A percentile compares a stretch with the other conserved stretches of the same genome.
These are phyloP conservation scores for Peribolospora kevripleyi DNA, from an alignment of 768 basidiomycete genomes.

Conservation along the genomic window DNA sequence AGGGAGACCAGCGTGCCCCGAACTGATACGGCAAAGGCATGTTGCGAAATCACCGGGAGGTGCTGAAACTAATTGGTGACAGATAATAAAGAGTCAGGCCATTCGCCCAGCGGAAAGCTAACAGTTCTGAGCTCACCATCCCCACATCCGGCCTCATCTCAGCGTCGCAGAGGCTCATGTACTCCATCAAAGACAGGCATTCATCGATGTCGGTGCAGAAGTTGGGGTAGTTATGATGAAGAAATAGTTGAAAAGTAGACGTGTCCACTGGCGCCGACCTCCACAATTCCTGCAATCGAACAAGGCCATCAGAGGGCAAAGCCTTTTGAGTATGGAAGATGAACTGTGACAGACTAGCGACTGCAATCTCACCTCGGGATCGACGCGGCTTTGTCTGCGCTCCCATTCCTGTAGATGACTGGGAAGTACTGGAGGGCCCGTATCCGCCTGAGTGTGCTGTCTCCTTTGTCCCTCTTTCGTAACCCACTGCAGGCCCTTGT, in stretches of 20 bases:
- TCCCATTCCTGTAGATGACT: background rate
- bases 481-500: too few species aligned
- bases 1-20: constrained; percentile 67
- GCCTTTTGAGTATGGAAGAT: background rate
- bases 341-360: background rate
- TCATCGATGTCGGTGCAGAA: constrained; percentile 61
- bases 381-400: constrained; percentile 12
- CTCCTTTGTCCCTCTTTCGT: too few species aligned
- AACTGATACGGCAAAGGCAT: constrained; percentile 62
- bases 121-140: constrained; percentile 12
- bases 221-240: constrained; percentile 79
- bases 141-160: constrained; percentile 18
- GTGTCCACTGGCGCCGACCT: constrained; percentile 76
- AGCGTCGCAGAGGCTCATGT: constrained; percentile 51
- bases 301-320: background rate
- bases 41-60: constrained; percentile 29
- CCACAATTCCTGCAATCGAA: constrained; percentile 33
- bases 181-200: constrained; percentile 41
- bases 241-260: constrained; percentile 61
- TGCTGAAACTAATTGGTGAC: constrained; percentile 5
- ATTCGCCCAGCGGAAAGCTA: constrained; percentile 1
- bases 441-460: too few species aligned
- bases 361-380: constrained; percentile 13
- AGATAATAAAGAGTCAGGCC: background rate
- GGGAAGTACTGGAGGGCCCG: too few species aligned